Evolutionary conservation across 2,329 filamentous ascomycete species (phyloP).

Genomic region (Chaetomium globosum): DNA sequence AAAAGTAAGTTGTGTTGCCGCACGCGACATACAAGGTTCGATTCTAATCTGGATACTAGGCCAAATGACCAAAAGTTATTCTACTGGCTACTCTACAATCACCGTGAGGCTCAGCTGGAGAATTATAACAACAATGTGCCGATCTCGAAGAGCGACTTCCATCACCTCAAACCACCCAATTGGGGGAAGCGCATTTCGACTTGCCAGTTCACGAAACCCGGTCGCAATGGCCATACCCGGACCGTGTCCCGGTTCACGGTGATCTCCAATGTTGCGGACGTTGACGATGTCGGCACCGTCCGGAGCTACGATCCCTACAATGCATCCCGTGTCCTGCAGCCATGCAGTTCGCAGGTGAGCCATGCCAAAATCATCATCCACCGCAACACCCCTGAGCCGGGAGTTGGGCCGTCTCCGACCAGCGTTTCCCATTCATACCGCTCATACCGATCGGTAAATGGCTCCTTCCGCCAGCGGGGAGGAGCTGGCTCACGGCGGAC

Average conservation of each 20-base stretch:
- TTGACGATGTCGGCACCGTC: slow-evolving; percentile 51
- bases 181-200: slow-evolving; percentile 65
- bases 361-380: slow-evolving; percentile 72
- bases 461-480: slow-evolving; percentile 35
- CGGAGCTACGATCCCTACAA: slow-evolving; percentile 84
- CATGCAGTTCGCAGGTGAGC: slow-evolving; percentile 53
- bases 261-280: slow-evolving; percentile 62
- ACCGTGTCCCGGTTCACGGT: slow-evolving; percentile 66
- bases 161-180: slow-evolving; percentile 67
- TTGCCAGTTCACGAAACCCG: slow-evolving; percentile 58
- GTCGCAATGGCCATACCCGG: slow-evolving; percentile 52
- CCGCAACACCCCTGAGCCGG: slow-evolving; percentile 48
- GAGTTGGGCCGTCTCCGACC: slow-evolving; percentile 41
- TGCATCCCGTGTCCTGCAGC: slow-evolving; percentile 59
- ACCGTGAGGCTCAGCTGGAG: slow-evolving; percentile 81
- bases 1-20: slow-evolving; percentile 57
- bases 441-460: slow-evolving; percentile 35
- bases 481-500: slow-evolving; percentile 43
- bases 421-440: slow-evolving; percentile 41
- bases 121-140: slow-evolving; percentile 79
- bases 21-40: not conserved
- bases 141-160: slow-evolving; percentile 90
- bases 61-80: slow-evolving; percentile 91
- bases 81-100: slow-evolving; percentile 80
- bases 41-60: slow-evolving; percentile 47